Base-by-base conservation (phyloP, 2,329 filamentous ascomycete genomes). In the Tricladium varicosporioides region DNA sequence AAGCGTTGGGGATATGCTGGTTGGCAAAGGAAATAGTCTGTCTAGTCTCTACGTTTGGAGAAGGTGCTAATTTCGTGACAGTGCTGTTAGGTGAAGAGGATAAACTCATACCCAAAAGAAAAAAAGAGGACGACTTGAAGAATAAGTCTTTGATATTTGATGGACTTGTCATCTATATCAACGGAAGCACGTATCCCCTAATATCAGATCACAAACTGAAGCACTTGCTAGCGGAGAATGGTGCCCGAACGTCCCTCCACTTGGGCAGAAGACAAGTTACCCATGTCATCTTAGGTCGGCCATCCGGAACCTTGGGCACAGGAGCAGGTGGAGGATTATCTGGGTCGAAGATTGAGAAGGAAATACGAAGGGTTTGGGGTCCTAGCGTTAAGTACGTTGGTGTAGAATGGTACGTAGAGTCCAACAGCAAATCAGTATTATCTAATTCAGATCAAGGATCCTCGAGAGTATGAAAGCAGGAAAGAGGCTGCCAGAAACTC, bases 161-260 rank as follows among this genome's bases (percentile, higher is more conserved):
- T 46, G 83, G 85, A 14, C 79, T 92, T 18, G 86, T 83, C 51
- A 81, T 96, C 65, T 94, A 93, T 74, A 82, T 97, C 72, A 96
- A 96, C 72, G 92, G 92, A 59, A 92, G 89, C 63, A 96, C 91
- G 1, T 81, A 86, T 58, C 92, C 92, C 1, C 73, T 84, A 19
- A 82, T 96, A 60, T 95, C 90, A 13, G 92, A 97, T 72, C 89
- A 96, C 75, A 88, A 84, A 70, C 81, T 97, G 56, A 95, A 94
- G 76, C 85, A 86, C 54, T 72, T 95, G 14, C 80, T 97, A 40
- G 83, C 81, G 5, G 79, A 85, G 56, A 84, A 96, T 68, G 93
- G 92, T 16, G 93, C 85, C 0, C 78, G 75, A 44, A 78, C 91
- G 64, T 87, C 89, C 2, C 80, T 91, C 36, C 80, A 85, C 57